These are phyloP conservation scores for Solanum chmielewskii DNA, from an alignment of 257 asterid species.

Conservation along the genomic window DNA sequence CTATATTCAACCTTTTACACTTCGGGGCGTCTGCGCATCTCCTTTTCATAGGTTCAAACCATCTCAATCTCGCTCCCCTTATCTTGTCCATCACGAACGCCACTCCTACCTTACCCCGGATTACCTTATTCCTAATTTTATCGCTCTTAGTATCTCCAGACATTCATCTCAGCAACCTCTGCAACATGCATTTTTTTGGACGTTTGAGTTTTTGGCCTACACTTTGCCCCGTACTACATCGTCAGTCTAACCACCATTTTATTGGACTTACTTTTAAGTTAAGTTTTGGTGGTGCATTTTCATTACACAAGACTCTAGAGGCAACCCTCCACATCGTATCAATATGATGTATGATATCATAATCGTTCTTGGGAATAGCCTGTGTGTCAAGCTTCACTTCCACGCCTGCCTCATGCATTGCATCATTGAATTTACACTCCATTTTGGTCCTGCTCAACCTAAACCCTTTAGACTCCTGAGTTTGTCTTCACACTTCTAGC, in stretches of 20 bases:
- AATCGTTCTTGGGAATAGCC: neutral
- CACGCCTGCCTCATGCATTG: neutral
- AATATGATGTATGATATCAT: neutral
- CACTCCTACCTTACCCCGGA: neutral
- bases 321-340: neutral
- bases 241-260: neutral
- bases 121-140: neutral
- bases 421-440: neutral
- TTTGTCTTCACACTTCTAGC: neutral
- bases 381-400: neutral
- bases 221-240: neutral
- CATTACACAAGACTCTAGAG: neutral
- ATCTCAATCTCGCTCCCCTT: neutral
- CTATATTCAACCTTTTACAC: neutral
- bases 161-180: neutral
- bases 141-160: neutral
- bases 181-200: neutral
- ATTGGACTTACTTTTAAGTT: neutral
- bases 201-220: neutral
- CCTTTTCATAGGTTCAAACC: neutral
- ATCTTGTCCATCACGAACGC: neutral
- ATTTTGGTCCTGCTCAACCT: neutral
- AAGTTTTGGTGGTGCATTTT: neutral
- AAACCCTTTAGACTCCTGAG: neutral
- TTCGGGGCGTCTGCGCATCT: neutral